Percentiles rank a stretch among this genome's conserved stretches.
These are phyloP conservation scores for Lepiota brunneoincarnata DNA, from an alignment of 768 basidiomycete genomes.

Conservation along the genomic window DNA sequence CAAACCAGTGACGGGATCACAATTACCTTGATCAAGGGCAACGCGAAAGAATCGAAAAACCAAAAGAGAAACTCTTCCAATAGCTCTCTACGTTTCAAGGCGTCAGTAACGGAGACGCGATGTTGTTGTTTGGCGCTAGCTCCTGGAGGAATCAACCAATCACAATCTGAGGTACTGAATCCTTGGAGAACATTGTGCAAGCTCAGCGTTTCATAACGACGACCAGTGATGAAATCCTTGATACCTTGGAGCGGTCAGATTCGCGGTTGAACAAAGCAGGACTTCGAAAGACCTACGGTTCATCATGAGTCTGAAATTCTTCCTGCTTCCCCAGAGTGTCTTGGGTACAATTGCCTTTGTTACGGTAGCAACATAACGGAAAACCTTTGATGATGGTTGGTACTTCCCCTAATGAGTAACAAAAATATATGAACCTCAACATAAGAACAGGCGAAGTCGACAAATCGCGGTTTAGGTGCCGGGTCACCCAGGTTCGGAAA, in stretches of 20 bases:
- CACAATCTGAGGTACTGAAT: slow-evolving; percentile 70
- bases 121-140: slow-evolving; percentile 33
- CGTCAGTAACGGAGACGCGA: slow-evolving; percentile 62
- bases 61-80: slow-evolving; percentile 90
- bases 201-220: slow-evolving; percentile 79
- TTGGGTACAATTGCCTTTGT: slow-evolving; percentile 72
- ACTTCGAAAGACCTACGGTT: slow-evolving; percentile 41
- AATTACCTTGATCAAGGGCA: slow-evolving; percentile 74
- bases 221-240: slow-evolving; percentile 65
- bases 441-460: slow-evolving; percentile 68
- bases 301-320: slow-evolving; percentile 60
- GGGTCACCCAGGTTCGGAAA: slow-evolving; percentile 42
- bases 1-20: not conserved
- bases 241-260: slow-evolving; percentile 46
- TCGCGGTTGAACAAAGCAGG: not conserved
- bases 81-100: slow-evolving; percentile 74
- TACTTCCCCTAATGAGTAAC: not conserved
- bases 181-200: slow-evolving; percentile 78
- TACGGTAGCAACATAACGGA: slow-evolving; percentile 58
- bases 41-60: slow-evolving; percentile 87
- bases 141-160: slow-evolving; percentile 66
- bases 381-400: slow-evolving; percentile 47
- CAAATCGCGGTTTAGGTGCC: slow-evolving; percentile 74
- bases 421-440: slow-evolving; percentile 45
- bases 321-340: slow-evolving; percentile 72